Percentiles rank a stretch among this genome's conserved stretches.
These are phyloP conservation scores for Kuraishia cidri DNA, from an alignment of 805 yeast species.

Conservation along the genomic window DNA sequence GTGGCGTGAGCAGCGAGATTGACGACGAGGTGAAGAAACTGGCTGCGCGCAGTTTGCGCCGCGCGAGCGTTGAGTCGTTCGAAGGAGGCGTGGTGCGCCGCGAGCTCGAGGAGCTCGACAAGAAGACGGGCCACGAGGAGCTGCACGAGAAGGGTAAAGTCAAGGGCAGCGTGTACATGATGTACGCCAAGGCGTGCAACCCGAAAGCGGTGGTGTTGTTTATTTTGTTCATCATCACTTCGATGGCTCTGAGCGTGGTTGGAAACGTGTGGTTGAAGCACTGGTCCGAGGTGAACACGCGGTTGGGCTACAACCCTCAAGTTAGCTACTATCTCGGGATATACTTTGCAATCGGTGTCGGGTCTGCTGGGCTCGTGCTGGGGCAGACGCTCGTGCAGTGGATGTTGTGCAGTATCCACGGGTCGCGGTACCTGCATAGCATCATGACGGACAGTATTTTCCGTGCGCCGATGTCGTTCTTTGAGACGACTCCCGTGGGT, in stretches of 20 bases:
- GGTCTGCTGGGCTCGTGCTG: constrained; percentile 51
- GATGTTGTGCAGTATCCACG: constrained; percentile 76
- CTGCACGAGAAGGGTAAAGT: constrained; percentile 91
- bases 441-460: constrained; percentile 65
- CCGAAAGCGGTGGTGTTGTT: constrained; percentile 52
- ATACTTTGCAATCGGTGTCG: constrained; percentile 68
- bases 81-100: constrained; percentile 19
- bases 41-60: constrained; percentile 34
- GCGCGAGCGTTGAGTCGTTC: constrained; percentile 54
- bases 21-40: constrained; percentile 19
- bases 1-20: constrained; percentile 11
- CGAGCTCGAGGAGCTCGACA: constrained; percentile 27
- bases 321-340: constrained; percentile 65
- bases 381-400: constrained; percentile 63
- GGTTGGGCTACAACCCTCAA: constrained; percentile 60
- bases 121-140: constrained; percentile 48
- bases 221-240: constrained; percentile 41
- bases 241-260: constrained; percentile 53
- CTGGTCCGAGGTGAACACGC: constrained; percentile 90
- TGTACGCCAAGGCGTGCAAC: constrained; percentile 85
- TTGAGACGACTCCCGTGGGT: constrained; percentile 94
- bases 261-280: constrained; percentile 91
- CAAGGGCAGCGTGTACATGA: constrained; percentile 74
- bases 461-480: constrained; percentile 91
- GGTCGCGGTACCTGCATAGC: constrained; percentile 69